These are phyloP conservation scores for Carex scoparia DNA, from an alignment of 176 grass and related monocot genomes.

Conservation along the genomic window DNA sequence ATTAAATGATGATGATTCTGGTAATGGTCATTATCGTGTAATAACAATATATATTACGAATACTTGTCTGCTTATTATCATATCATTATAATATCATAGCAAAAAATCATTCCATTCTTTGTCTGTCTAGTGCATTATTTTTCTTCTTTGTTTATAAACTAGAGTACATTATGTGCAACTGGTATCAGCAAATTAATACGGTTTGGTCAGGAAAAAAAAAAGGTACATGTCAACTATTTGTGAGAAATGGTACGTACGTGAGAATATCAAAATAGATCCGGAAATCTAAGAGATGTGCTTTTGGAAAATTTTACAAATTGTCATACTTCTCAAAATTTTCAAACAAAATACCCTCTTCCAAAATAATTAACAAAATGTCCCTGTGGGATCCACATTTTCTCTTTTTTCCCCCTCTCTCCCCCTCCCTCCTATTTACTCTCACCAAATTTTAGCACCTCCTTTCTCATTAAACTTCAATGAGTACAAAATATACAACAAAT, in stretches of 20 bases:
- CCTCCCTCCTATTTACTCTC: no score
- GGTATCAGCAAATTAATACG: neutral
- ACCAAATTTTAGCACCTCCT: no score
- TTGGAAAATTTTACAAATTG: no score
- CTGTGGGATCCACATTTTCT: no score
- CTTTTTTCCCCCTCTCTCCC: no score
- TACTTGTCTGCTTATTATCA: neutral
- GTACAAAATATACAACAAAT: no score
- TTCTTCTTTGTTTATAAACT: neutral
- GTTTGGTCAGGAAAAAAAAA: neutral
- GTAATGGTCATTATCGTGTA: neutral
- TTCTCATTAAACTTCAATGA: no score
- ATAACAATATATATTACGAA: neutral
- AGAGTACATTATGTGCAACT: neutral
- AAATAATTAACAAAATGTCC: no score
- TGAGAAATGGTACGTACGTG: neutral
- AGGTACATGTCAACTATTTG: neutral
- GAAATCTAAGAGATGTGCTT: neutral
- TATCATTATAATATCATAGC: no score
- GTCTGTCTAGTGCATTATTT: neutral
- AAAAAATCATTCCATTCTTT: neutral
- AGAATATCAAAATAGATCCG: slow-evolving; percentile 15
- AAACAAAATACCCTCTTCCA: no score
- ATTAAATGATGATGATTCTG: neutral
- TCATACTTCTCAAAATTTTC: no score